Base-by-base conservation (phyloP, 345 rosid species). In the Aegle marmelos region DNA sequence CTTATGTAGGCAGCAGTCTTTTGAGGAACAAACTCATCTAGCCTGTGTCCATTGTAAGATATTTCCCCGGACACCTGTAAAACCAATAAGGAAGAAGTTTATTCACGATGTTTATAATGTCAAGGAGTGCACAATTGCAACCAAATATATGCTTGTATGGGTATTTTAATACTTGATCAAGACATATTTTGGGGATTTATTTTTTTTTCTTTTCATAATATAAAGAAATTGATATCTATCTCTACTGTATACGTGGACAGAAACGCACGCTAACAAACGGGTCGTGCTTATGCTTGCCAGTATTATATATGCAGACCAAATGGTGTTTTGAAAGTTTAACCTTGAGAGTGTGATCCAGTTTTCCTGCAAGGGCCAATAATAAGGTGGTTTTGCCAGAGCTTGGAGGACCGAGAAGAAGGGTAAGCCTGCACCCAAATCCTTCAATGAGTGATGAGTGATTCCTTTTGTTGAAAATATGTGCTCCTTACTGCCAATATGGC, bases 341-440 rank as follows among this genome's bases (percentile, higher is more conserved):
- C 93, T 87, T 85, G 33, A 89, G 85, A 63, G 78, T 73, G 60
- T 75, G 77, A 79, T 83, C 81, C 33, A 91, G 87, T 79, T 84
- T 85, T 79, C 93, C 91, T 11, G 95, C 84, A 48, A 91, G 81
- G 11, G 95, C 91, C 54, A 82, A 75, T 73, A 89, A 56, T 9
- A 89, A 79, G 16, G 91, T 87, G 65, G 90, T 89, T 78, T 91
- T 91, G 22, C 94, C 95, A 79, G 90, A 87, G 67, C 90, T 85
- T 69, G 91, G 95, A 45, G 90, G 93, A 69, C 95, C 95, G 14
- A 91, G 82, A 68, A 91, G 90, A 79, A 91, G 79, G 28, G 93
- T 81, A 79, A 89, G 78, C 74, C 93, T 89, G 78, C 75, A 70
- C 25, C 74, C 61, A 60, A 77, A 39, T 70, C 41, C 45, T 39